A percentile compares a stretch with the other conserved stretches of the same genome.
Conservation (phyloP, 2,329 filamentous ascomycete species). For the Neofusicoccum parvum region DNA sequence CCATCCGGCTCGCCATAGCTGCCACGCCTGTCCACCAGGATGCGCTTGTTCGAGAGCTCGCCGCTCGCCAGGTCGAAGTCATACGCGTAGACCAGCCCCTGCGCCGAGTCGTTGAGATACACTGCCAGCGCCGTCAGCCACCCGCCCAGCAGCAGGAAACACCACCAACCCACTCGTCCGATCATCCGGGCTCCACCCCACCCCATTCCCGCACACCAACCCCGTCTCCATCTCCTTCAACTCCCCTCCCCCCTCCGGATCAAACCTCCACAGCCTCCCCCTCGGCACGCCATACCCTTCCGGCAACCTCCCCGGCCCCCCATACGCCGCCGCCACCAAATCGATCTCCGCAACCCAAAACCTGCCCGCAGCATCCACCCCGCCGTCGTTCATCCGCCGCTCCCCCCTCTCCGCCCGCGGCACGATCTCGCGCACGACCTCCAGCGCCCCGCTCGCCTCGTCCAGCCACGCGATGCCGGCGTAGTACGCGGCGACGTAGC, state of each 20-base stretch:
- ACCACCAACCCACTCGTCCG: neutral
- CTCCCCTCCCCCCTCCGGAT: neutral
- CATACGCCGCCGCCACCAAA: neutral
- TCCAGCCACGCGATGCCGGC: too few species aligned
- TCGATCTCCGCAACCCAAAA: neutral
- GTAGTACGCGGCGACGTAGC: too few species aligned
- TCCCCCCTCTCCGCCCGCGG: too few species aligned
- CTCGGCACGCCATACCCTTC: neutral
- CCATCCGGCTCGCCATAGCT: too few species aligned
- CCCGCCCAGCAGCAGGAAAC: too few species aligned
- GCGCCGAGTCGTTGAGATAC: slow-evolving; percentile 4
- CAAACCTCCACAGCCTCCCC: slow-evolving; percentile 3
- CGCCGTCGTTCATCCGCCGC: too few species aligned
- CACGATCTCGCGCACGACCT: too few species aligned
- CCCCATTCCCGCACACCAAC: neutral
- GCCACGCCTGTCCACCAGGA: too few species aligned
- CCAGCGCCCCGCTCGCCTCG: too few species aligned
- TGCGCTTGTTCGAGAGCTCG: too few species aligned
- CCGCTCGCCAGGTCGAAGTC: too few species aligned
- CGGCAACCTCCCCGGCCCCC: neutral
- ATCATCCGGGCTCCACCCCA: neutral
- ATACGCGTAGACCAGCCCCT: too few species aligned
- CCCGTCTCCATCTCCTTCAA: neutral
- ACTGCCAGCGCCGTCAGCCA: neutral
- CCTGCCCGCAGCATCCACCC: neutral